Evolutionary conservation across 495 filamentous ascomycete genomes (phyloP).

Genomic region (Usnea hakonensis): DNA sequence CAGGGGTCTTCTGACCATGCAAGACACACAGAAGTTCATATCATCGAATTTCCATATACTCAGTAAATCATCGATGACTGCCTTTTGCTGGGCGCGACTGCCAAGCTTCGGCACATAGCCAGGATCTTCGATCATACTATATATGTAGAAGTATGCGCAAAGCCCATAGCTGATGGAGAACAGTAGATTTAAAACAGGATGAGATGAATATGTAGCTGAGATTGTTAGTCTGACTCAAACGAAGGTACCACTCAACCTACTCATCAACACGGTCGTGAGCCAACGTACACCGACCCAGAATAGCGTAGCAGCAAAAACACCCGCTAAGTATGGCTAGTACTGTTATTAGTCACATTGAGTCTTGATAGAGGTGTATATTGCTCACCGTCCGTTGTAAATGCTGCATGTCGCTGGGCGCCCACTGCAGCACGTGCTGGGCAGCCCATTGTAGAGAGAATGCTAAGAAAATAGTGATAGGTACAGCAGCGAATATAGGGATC

Average conservation of each 20-base stretch:
- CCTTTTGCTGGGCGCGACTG: constrained; percentile 79
- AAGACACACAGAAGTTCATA: constrained; percentile 83
- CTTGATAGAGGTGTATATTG: background rate
- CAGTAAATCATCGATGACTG: constrained; percentile 76
- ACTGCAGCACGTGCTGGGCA: constrained; percentile 66
- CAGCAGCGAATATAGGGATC: constrained; percentile 62
- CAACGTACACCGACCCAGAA: constrained; percentile 79
- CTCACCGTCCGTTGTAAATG: constrained; percentile 78
- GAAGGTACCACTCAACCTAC: constrained; percentile 36
- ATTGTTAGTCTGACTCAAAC: constrained; percentile 23
- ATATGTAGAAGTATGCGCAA: constrained; percentile 77
- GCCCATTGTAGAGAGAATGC: constrained; percentile 71
- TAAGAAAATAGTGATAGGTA: constrained; percentile 60
- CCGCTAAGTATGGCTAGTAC: constrained; percentile 74
- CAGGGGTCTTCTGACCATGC: constrained; percentile 86
- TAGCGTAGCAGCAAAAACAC: constrained; percentile 81
- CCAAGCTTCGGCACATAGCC: constrained; percentile 91
- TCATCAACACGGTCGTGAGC: constrained; percentile 62
- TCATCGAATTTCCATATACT: constrained; percentile 84
- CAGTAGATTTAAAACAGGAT: constrained; percentile 63
- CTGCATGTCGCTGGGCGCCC: constrained; percentile 77
- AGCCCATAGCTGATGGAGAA: constrained; percentile 58
- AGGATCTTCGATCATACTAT: constrained; percentile 79
- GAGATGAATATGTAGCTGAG: constrained; percentile 54
- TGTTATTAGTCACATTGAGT: constrained; percentile 14